Evolutionary conservation across 2,329 filamentous ascomycete genomes (phyloP).

Genomic region (Diplodia corticola): DNA sequence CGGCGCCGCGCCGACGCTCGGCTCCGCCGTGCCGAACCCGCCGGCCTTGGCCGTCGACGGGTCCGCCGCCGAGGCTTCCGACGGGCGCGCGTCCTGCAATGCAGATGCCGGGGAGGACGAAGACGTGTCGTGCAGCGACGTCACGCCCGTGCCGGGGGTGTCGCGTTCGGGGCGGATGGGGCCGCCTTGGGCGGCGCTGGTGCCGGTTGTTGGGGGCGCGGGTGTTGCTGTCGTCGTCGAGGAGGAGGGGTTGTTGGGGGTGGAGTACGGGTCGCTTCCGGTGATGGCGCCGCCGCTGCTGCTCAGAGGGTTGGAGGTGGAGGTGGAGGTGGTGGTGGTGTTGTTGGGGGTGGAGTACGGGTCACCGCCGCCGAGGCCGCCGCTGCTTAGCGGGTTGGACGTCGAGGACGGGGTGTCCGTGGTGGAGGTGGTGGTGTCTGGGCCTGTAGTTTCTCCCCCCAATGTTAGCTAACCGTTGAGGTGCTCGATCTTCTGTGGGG

Average conservation of each 20-base stretch:
- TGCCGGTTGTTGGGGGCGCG: neutral
- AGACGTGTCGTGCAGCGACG: conserved; percentile 30
- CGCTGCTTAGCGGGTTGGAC: neutral
- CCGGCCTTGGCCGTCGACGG: neutral
- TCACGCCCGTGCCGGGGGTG: conserved; percentile 35
- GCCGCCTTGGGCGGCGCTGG: conserved; percentile 24
- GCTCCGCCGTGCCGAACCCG: conserved; percentile 27
- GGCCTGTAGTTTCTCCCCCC: no score
- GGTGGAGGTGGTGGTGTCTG: neutral
- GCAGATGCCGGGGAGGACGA: neutral
- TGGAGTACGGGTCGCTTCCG: neutral
- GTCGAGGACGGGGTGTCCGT: no score
- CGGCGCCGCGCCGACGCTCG: conserved; percentile 29
- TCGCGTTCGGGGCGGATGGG: conserved; percentile 29
- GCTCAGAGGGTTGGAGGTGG: neutral
- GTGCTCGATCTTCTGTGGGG: no score
- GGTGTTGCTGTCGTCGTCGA: neutral
- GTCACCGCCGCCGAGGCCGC: neutral
- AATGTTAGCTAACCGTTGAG: no score
- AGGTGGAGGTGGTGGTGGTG: neutral
- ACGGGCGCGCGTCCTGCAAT: conserved; percentile 34
- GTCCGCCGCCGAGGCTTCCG: conserved; percentile 28
- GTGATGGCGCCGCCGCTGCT: neutral
- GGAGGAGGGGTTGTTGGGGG: neutral
- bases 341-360: neutral